Evolutionary conservation across 108 stramenopile species (phyloP).

Genomic region (Aurantiochytrium sp.): DNA sequence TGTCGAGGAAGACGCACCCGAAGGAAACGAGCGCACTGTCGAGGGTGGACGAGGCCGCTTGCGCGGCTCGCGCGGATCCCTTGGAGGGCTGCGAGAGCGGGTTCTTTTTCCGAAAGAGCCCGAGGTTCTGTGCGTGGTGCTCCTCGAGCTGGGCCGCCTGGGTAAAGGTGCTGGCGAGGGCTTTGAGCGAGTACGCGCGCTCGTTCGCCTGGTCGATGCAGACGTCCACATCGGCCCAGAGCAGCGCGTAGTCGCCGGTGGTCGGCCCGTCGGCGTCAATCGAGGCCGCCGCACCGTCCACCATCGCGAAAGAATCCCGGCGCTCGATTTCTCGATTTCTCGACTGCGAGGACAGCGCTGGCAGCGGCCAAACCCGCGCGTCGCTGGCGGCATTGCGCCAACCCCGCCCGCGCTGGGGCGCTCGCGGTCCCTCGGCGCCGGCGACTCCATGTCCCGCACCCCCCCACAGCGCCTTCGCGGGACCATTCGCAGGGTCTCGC

Average conservation of each 20-base stretch:
- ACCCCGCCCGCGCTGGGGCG: too few species aligned
- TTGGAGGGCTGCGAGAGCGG: not conserved
- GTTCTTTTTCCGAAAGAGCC: not conserved
- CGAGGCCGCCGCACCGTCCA: not conserved
- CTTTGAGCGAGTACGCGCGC: not conserved
- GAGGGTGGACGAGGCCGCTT: not conserved
- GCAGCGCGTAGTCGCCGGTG: not conserved
- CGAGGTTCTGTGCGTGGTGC: not conserved
- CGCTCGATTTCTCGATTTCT: not conserved
- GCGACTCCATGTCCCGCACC: too few species aligned
- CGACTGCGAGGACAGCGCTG: too few species aligned
- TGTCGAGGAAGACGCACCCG: not conserved
- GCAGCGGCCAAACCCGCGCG: too few species aligned
- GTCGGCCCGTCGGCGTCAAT: not conserved
- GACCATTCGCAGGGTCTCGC: too few species aligned
- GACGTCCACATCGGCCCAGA: not conserved
- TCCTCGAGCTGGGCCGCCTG: conserved; percentile 4
- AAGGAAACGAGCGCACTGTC: not conserved
- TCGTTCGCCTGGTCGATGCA: not conserved
- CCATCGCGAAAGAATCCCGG: not conserved
- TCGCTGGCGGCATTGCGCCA: too few species aligned
- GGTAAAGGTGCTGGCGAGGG: not conserved
- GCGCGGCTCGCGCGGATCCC: not conserved
- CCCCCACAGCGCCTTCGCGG: too few species aligned
- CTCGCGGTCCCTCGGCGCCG: too few species aligned